These are phyloP conservation scores for Aspergillus calidoustus DNA, from an alignment of 2,329 filamentous ascomycete species.

Conservation along the genomic window DNA sequence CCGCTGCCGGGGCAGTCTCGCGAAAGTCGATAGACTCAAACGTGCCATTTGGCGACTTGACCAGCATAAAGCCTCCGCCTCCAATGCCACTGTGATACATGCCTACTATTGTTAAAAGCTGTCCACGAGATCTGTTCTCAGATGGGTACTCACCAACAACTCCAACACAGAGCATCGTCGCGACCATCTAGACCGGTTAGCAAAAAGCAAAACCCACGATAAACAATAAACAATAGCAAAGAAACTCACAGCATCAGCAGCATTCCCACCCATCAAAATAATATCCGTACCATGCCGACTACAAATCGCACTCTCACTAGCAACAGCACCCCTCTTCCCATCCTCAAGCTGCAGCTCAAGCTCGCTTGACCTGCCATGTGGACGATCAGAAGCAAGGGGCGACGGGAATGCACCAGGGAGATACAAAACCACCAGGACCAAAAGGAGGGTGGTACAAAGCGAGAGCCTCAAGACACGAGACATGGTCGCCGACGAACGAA, in stretches of 20 bases:
- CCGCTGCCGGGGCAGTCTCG: constrained; percentile 82
- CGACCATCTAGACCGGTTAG: constrained; percentile 58
- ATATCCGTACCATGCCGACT: constrained; percentile 70
- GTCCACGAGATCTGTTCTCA: neutral
- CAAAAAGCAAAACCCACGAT: neutral
- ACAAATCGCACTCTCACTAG: constrained; percentile 71
- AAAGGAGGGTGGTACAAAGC: constrained; percentile 23
- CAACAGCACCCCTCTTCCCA: constrained; percentile 64
- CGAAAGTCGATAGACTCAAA: constrained; percentile 91
- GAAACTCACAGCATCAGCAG: constrained; percentile 68
- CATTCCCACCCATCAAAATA: constrained; percentile 68
- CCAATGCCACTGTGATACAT: constrained; percentile 83
- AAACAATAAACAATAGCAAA: neutral
- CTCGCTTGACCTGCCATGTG: neutral
- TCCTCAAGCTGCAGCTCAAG: constrained; percentile 36
- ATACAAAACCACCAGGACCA: constrained; percentile 28
- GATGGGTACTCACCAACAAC: constrained; percentile 58
- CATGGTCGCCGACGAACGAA: no score
- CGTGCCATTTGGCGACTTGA: constrained; percentile 71
- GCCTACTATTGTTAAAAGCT: constrained; percentile 37
- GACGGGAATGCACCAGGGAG: constrained; percentile 29
- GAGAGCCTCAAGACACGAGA: constrained; percentile 23
- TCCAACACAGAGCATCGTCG: constrained; percentile 75
- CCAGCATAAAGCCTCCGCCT: constrained; percentile 87
- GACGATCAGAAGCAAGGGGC: constrained; percentile 23